phyloP scores from a whole-genome alignment of 116 monocot genomes.

The Zostera marina region DNA sequence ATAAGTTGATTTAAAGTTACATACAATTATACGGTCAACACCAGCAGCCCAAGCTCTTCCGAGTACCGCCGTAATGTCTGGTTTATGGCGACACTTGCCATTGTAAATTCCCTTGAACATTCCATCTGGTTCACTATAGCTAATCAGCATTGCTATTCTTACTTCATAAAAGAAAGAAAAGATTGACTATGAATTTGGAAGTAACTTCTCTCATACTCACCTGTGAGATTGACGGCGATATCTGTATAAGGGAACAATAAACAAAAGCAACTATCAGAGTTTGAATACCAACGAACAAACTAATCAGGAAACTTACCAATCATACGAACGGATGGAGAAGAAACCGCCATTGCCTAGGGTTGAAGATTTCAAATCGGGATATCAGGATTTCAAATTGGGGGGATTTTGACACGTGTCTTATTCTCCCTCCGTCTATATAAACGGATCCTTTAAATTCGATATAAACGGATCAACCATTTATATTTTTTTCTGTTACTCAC shows the following conservation, averaged over 20 bases:
- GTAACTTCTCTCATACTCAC: slow-evolving; percentile 14
- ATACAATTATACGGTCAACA: slow-evolving; percentile 84
- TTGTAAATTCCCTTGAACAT: slow-evolving; percentile 99
- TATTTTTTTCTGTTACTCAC: no score
- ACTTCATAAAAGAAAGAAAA: not conserved
- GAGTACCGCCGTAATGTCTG: slow-evolving; percentile 65
- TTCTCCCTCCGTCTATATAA: no score
- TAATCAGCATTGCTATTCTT: not conserved
- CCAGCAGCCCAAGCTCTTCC: slow-evolving; percentile 75
- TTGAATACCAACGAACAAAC: not conserved
- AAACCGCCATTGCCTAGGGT: not conserved
- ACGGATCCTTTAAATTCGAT: no score
- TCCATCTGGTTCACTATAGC: slow-evolving; percentile 24
- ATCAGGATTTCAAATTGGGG: no score
- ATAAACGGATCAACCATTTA: no score
- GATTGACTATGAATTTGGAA: not conserved
- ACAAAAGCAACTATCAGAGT: not conserved
- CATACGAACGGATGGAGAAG: slow-evolving; percentile 11
- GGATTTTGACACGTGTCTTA: no score
- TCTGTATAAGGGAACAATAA: slow-evolving; percentile 22
- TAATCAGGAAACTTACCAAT: slow-evolving; percentile 9
- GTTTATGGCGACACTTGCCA: slow-evolving; percentile 53
- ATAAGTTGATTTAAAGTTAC: not conserved
- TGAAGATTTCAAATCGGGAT: no score
- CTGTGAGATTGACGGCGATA: slow-evolving; percentile 85